Evolutionary conservation across 345 rosid genomes (phyloP).

Genomic region (Populus tremula): DNA sequence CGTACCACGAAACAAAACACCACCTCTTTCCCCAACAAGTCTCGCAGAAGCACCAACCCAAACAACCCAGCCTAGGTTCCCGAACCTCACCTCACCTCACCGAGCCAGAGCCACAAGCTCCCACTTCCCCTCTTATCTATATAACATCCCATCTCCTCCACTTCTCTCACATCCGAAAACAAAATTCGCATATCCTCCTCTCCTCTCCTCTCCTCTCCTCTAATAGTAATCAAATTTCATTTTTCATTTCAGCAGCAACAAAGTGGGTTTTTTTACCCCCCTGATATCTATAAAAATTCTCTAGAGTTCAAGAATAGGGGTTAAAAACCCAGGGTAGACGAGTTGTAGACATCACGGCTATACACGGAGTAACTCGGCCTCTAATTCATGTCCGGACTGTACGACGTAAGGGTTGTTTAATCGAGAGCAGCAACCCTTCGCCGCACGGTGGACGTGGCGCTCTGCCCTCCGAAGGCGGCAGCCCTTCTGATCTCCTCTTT

Average conservation of each 20-base stretch:
- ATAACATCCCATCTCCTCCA: not conserved
- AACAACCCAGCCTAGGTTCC: too few relatives aligned
- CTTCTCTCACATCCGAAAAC: not conserved
- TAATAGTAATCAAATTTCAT: not conserved
- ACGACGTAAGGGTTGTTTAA: slow-evolving; percentile 82
- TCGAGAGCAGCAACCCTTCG: slow-evolving; percentile 73
- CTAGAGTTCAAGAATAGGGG: not conserved
- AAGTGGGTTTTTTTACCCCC: not conserved
- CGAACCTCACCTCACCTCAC: not conserved
- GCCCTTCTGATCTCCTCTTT: slow-evolving; percentile 99
- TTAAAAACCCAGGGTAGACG: slow-evolving; percentile 25
- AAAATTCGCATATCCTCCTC: not conserved
- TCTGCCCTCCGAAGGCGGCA: slow-evolving; percentile 99
- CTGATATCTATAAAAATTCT: not conserved
- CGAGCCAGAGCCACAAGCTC: not conserved
- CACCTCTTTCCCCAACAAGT: not conserved
- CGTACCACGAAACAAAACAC: not conserved
- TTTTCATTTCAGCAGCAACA: not conserved
- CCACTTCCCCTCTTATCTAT: not conserved
- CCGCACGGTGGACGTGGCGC: slow-evolving; percentile 99
- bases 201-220: not conserved
- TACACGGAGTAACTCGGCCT: slow-evolving; percentile 59
- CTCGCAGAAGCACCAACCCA: too few relatives aligned
- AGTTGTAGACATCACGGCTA: slow-evolving; percentile 97
- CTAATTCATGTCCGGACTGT: slow-evolving; percentile 72